Conservation (phyloP, 371 early-diverging fungal species). For the Circinella minor region DNA sequence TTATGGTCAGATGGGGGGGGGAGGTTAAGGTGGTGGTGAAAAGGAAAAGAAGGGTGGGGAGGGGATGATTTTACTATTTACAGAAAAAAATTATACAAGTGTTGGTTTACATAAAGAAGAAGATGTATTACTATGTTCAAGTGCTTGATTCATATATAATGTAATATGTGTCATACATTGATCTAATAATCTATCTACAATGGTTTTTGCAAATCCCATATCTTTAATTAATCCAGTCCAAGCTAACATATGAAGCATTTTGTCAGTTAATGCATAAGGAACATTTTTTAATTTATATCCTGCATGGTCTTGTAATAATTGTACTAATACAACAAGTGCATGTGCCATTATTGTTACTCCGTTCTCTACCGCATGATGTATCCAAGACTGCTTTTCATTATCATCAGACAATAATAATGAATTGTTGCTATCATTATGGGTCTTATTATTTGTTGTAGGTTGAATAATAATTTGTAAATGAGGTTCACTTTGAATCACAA, state of each 20-base stretch:
- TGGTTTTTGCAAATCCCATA: conserved; percentile 10
- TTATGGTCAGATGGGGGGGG: too few relatives aligned
- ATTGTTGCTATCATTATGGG: not conserved
- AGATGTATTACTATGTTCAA: conserved; percentile 3
- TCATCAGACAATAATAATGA: not conserved
- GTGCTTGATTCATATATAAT: conserved; percentile 18
- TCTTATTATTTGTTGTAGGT: not conserved
- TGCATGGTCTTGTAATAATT: conserved; percentile 11
- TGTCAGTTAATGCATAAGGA: conserved; percentile 7
- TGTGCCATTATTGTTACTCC: conserved; percentile 8
- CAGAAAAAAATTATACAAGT: not conserved
- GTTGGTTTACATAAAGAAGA: conserved; percentile 2
- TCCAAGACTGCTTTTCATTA: not conserved
- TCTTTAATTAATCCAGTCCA: conserved; percentile 23
- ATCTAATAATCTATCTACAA: conserved; percentile 18
- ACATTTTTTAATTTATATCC: conserved; percentile 11
- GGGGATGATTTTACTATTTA: not conserved
- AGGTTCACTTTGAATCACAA: conserved; percentile 2
- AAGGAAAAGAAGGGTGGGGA: not conserved
- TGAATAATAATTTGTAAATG: conserved; percentile 1
- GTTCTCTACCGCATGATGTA: conserved; percentile 11
- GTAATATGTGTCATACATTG: conserved; percentile 7
- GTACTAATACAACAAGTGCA: conserved; percentile 12
- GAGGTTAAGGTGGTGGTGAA: not conserved
- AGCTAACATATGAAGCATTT: conserved; percentile 11